Percentiles rank a stretch among this genome's conserved stretches.
Conservation (phyloP, 2,329 filamentous ascomycete genomes). For the Kalaharituber pfeilii region DNA sequence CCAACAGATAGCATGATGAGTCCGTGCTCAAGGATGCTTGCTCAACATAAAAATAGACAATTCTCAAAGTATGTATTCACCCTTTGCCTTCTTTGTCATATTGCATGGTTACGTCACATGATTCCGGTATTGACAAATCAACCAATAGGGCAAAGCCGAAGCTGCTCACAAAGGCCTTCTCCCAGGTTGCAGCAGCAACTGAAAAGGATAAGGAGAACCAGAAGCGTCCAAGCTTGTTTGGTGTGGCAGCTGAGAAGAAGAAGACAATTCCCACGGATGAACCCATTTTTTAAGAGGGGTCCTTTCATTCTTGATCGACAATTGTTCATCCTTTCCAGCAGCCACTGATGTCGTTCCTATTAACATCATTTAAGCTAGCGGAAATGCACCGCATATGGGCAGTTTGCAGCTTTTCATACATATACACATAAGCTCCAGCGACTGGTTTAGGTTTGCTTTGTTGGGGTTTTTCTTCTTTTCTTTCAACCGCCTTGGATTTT, state of each 20-base stretch:
- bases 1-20: conserved; percentile 83
- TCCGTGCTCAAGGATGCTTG: conserved; percentile 68
- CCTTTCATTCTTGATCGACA: too few relatives aligned
- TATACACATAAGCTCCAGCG: too few relatives aligned
- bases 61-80: conserved; percentile 49
- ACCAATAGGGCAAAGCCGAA: conserved; percentile 6
- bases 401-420: too few relatives aligned
- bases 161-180: conserved; percentile 12
- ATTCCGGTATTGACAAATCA: background rate
- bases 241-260: background rate
- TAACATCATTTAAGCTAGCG: too few relatives aligned
- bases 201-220: background rate
- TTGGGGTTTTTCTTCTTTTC: too few relatives aligned
- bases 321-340: too few relatives aligned
- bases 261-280: background rate
- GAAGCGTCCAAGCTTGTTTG: background rate
- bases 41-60: conserved; percentile 62
- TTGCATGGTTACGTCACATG: too few relatives aligned
- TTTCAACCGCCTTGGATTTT: too few relatives aligned
- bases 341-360: too few relatives aligned
- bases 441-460: too few relatives aligned
- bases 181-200: background rate
- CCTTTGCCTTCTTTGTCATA: background rate
- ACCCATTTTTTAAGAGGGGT: background rate
- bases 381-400: too few relatives aligned